Percentiles rank a stretch among this genome's conserved stretches.
phyloP scores from a whole-genome alignment of 768 basidiomycete species.

The Phlegmacium glaucopus region DNA sequence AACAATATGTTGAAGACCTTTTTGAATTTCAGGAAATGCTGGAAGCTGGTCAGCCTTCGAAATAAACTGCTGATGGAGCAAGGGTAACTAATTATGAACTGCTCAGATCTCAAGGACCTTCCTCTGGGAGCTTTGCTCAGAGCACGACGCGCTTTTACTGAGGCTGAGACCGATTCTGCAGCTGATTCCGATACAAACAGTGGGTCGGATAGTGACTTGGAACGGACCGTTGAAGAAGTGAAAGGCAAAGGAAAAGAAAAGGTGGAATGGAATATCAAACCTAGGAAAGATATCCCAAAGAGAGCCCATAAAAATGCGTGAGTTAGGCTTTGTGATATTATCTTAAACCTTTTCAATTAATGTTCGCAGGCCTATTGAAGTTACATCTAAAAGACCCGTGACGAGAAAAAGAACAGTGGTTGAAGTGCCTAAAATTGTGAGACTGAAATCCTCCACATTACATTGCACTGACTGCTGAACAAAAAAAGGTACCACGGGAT shows the following conservation, averaged over 20 bases:
- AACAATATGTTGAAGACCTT: neutral
- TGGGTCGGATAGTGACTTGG: conserved; percentile 10
- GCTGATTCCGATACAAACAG: conserved; percentile 19
- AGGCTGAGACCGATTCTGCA: conserved; percentile 35
- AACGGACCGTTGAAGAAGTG: conserved; percentile 14
- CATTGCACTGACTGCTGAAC: conserved; percentile 1
- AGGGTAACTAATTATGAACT: neutral
- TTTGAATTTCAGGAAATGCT: conserved; percentile 17
- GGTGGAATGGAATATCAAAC: conserved; percentile 39
- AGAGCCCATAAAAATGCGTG: conserved; percentile 86
- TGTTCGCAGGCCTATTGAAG: conserved; percentile 63
- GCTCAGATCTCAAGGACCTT: conserved; percentile 52
- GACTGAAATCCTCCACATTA: conserved; percentile 19
- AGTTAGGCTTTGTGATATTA: conserved; percentile 25
- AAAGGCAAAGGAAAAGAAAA: conserved; percentile 35
- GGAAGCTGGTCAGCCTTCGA: conserved; percentile 20
- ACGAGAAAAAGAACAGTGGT: conserved; percentile 68
- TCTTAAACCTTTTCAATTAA: too few species aligned
- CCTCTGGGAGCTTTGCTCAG: conserved; percentile 63
- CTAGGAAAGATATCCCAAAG: conserved; percentile 49
- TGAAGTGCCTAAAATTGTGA: conserved; percentile 61
- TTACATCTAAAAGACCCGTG: conserved; percentile 84
- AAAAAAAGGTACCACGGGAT: conserved; percentile 71
- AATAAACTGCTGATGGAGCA: neutral
- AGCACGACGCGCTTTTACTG: conserved; percentile 56